These are phyloP conservation scores for Prunella vulgaris DNA, from an alignment of 257 asterid species.

Conservation along the genomic window DNA sequence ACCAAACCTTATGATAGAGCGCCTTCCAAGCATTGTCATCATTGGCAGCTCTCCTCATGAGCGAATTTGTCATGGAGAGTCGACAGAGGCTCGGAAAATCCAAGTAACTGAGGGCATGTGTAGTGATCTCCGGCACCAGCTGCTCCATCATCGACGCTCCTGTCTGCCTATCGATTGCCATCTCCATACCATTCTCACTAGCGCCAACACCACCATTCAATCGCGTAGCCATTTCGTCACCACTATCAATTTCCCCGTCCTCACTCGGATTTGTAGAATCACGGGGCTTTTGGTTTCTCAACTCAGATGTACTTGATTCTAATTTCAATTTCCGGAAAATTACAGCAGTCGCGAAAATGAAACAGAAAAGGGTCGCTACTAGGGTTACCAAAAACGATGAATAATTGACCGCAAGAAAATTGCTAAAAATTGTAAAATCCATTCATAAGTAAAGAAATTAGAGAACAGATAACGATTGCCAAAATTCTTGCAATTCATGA, in stretches of 20 bases:
- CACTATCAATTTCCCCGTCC: conserved; percentile 16
- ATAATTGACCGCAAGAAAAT: conserved; percentile 29
- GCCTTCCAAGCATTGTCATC: conserved; percentile 99
- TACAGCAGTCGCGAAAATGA: conserved; percentile 38
- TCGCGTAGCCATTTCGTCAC: conserved; percentile 32
- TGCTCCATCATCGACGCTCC: conserved; percentile 99
- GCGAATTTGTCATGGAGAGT: conserved; percentile 95
- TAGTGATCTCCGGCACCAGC: conserved; percentile 95
- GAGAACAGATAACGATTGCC: conserved; percentile 13
- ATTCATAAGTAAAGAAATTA: conserved; percentile 54
- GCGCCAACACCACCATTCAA: conserved; percentile 23
- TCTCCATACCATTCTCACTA: conserved; percentile 39
- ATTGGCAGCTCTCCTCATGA: conserved; percentile 91
- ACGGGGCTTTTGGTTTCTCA: conserved; percentile 8
- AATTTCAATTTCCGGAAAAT: conserved; percentile 27
- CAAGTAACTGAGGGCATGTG: conserved; percentile 92
- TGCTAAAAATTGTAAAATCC: conserved; percentile 42
- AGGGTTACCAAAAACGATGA: conserved; percentile 39
- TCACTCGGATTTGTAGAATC: conserved; percentile 27
- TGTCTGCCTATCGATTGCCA: conserved; percentile 54
- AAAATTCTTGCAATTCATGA: conserved; percentile 33
- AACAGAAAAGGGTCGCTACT: conserved; percentile 43
- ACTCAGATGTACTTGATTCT: conserved; percentile 17
- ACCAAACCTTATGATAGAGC: conserved; percentile 73
- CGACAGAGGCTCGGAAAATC: conserved; percentile 93